phyloP scores from a whole-genome alignment of 176 grass and related monocot genomes.

The Oryza glaberrima region DNA sequence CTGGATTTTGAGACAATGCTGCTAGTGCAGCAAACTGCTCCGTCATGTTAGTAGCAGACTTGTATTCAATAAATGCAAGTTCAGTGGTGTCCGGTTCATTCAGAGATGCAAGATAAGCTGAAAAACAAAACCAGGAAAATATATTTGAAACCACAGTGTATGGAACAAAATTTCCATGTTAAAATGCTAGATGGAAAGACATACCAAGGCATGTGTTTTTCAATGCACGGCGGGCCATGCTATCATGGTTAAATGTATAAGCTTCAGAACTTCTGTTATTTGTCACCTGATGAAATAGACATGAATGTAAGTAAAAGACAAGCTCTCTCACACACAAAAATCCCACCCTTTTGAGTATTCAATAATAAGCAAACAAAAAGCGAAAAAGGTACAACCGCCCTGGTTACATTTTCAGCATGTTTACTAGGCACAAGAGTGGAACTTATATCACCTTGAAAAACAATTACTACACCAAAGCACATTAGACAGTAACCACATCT shows the following conservation, averaged over 20 bases:
- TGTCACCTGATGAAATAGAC: slow-evolving; percentile 57
- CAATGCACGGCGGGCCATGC: slow-evolving; percentile 77
- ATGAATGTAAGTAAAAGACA: slow-evolving; percentile 14
- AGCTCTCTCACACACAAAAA: background rate
- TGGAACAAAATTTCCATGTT: slow-evolving; percentile 27
- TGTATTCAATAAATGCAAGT: slow-evolving; percentile 83
- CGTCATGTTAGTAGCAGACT: slow-evolving; percentile 92
- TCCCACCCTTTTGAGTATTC: background rate
- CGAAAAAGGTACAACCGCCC: background rate
- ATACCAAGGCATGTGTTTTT: slow-evolving; percentile 92
- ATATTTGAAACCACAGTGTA: slow-evolving; percentile 31
- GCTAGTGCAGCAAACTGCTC: slow-evolving; percentile 96
- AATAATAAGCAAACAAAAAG: background rate
- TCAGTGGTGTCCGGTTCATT: slow-evolving; percentile 74
- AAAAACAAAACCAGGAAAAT: slow-evolving; percentile 42
- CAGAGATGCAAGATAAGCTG: slow-evolving; percentile 87
- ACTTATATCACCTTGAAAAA: background rate
- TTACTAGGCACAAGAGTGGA: background rate
- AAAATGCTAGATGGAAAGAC: slow-evolving; percentile 19
- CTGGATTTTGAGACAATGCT: slow-evolving; percentile 92
- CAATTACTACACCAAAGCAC: slow-evolving; percentile 11
- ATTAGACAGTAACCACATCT: background rate
- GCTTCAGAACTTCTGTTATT: slow-evolving; percentile 73
- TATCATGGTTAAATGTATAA: slow-evolving; percentile 83
- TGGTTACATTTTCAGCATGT: background rate